Evolutionary conservation across 2,329 filamentous ascomycete genomes (phyloP).

Genomic region (Colletotrichum endophyticum): DNA sequence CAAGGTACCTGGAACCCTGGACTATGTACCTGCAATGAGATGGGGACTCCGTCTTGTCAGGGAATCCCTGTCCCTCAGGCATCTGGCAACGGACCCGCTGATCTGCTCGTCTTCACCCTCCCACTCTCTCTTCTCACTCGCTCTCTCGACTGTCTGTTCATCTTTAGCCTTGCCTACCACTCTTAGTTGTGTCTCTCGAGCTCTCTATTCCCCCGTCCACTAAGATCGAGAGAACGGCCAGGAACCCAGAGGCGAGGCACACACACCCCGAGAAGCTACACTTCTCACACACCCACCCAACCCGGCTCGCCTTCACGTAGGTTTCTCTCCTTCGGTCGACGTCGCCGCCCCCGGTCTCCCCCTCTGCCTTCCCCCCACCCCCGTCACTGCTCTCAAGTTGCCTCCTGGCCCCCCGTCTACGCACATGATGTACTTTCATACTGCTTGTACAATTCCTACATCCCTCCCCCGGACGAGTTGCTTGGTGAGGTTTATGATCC

Average conservation of each 20-base stretch:
- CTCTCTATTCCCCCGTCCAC: conserved; percentile 6
- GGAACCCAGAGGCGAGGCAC: conserved; percentile 11
- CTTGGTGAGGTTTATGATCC: conserved; percentile 15
- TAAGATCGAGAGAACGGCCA: conserved; percentile 10
- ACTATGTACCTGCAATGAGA: conserved; percentile 14
- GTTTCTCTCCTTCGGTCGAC: conserved; percentile 20
- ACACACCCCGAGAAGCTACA: background rate
- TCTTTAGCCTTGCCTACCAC: conserved; percentile 10
- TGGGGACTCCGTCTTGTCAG: background rate
- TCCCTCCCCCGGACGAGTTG: conserved; percentile 15
- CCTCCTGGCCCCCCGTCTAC: conserved; percentile 9
- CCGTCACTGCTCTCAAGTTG: conserved; percentile 11
- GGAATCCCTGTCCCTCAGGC: conserved; percentile 11
- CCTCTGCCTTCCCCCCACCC: background rate
- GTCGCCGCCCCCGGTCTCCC: conserved; percentile 18
- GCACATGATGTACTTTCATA: conserved; percentile 18
- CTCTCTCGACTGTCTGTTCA: background rate
- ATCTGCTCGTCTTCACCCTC: conserved; percentile 21
- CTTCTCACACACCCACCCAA: conserved; percentile 15
- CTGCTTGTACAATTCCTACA: conserved; percentile 9
- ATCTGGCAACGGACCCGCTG: conserved; percentile 20
- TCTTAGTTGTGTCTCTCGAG: conserved; percentile 2
- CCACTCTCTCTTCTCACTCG: conserved; percentile 11
- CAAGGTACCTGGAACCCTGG: conserved; percentile 14
- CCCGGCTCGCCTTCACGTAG: conserved; percentile 18